Base-by-base conservation (phyloP, 352 stramenopile species). In the Pythium guiyangense region DNA sequence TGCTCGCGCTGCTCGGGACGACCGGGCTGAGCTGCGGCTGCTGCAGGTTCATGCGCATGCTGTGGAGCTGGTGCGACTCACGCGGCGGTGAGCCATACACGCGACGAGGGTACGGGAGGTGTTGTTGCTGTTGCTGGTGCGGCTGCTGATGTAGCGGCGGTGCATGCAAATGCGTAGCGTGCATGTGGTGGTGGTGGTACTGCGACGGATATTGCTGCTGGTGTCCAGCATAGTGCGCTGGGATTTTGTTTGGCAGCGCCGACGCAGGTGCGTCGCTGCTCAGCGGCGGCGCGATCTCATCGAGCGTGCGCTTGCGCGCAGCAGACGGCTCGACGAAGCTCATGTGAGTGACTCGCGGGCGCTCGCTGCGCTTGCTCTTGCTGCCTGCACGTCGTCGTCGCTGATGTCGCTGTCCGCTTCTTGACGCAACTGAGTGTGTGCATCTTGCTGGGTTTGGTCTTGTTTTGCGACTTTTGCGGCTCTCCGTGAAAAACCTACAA, bases 271-370 rank as follows among this genome's bases (percentile, higher is more conserved):
- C 37, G 17, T 61, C 55, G n/a, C 25, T 55, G 39, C 56, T 62
- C 31, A 52, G 29, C 2, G 50, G n/a, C 9, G 58, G 46, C 35
- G 58, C 27, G 17, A 57, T 40, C 44, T 57, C 43, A 9, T 64
- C 58, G n/a, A 64, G 35, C 15, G 34, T 51, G n/a, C 58, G 58
- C 51, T 64, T 64, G 6, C 42, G 25, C 3, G n/a, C 29, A 35
- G 57, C 49, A 1, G 57, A 50, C 25, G 49, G 42, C 34, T 22
- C 49, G 40, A 53, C 42, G 18, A 43, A 57, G 49, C 56, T 50
- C 57, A 57, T 63, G 42, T 22, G 39, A 5, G 42, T 22, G 12
- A 5, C 18, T 45, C 31, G 31, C 6, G 39, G 12, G 35, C 35
- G 35, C 35, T 40, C 12, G 35, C 12, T 6, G 6, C 15, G 43